Percentiles rank a stretch among this genome's conserved stretches.
Evolutionary conservation across 164 flowering plant species (phyloP).

Genomic region (Liriodendron chinense): DNA sequence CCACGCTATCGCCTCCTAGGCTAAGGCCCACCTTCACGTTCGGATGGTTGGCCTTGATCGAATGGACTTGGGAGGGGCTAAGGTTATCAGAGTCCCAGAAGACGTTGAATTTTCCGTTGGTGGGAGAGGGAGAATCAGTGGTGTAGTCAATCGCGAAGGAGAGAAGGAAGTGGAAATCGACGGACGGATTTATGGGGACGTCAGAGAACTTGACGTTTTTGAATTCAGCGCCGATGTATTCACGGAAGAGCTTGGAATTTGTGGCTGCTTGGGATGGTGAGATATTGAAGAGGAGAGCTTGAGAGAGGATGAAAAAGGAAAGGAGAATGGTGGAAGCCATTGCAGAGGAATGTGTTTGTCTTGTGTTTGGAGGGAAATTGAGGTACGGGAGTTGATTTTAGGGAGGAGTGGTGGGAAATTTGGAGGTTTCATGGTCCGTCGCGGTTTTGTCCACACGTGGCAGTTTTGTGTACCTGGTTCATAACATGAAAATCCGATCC

Average conservation of each 20-base stretch:
- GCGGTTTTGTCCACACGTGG: no score
- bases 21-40: constrained; percentile 60
- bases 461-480: no score
- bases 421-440: neutral
- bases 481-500: no score
- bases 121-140: constrained; percentile 47
- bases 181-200: constrained; percentile 46
- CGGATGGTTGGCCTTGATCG: constrained; percentile 32
- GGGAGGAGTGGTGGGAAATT: neutral
- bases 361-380: neutral
- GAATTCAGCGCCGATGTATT: constrained; percentile 65
- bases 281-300: constrained; percentile 15
- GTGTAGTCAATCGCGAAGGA: constrained; percentile 69
- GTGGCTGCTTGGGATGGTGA: constrained; percentile 23
- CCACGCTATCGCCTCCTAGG: constrained; percentile 52
- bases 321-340: constrained; percentile 19
- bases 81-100: constrained; percentile 57
- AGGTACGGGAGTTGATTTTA: neutral
- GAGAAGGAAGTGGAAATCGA: constrained; percentile 68
- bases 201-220: constrained; percentile 50
- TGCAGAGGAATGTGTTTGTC: neutral
- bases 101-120: constrained; percentile 56
- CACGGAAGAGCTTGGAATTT: constrained; percentile 34
- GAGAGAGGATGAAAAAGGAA: constrained; percentile 20
- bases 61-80: constrained; percentile 35